Conservation (phyloP, 2,329 filamentous ascomycete genomes). For the Colletotrichum lentis region DNA sequence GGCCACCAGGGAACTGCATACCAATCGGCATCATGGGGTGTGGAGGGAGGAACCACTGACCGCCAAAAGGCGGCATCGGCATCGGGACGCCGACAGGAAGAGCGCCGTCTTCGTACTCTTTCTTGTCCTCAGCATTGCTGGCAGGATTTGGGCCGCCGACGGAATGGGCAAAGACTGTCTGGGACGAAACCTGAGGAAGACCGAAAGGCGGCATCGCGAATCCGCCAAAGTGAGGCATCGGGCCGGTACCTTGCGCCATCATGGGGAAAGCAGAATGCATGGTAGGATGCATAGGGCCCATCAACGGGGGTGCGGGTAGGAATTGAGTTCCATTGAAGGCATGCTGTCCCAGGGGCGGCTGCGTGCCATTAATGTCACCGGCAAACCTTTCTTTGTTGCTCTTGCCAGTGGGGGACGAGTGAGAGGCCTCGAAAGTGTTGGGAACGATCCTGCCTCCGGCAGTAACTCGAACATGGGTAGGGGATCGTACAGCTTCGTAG, state of each 20-base stretch:
- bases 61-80: conserved; percentile 16
- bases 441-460: conserved; percentile 73
- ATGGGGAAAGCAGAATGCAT: conserved; percentile 23
- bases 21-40: conserved; percentile 33
- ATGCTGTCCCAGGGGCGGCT: conserved; percentile 42
- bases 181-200: conserved; percentile 3
- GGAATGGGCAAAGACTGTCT: conserved; percentile 7
- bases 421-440: conserved; percentile 62
- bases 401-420: conserved; percentile 61
- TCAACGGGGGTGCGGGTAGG: conserved; percentile 22
- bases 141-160: neutral
- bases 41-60: conserved; percentile 32
- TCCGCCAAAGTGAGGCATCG: conserved; percentile 28
- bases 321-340: conserved; percentile 32
- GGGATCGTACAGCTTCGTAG: conserved; percentile 73
- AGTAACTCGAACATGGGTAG: conserved; percentile 72
- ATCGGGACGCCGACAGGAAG: neutral
- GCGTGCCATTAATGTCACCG: conserved; percentile 41
- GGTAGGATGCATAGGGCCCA: conserved; percentile 28
- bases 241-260: conserved; percentile 16
- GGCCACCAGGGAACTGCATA: conserved; percentile 41
- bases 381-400: conserved; percentile 53
- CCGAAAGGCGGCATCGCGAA: conserved; percentile 18
- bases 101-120: neutral
- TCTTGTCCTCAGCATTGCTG: conserved; percentile 11